Conservation (phyloP, 2,329 filamentous ascomycete species). For the Cercospora janseana region DNA sequence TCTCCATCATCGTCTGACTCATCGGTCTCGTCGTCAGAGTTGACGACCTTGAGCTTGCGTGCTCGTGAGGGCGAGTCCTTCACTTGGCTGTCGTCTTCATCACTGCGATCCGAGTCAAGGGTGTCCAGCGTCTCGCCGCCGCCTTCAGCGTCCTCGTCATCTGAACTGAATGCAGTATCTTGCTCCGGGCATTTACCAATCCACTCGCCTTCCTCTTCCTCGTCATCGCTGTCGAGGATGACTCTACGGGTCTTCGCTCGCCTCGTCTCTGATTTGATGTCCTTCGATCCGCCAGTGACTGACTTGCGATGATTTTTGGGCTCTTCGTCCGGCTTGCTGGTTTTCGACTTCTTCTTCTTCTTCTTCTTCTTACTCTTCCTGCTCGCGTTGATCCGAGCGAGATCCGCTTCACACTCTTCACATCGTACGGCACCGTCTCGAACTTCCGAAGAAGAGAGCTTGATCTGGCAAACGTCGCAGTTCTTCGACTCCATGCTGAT, state of each 20-base stretch:
- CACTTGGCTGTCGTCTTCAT: constrained; percentile 49
- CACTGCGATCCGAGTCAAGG: constrained; percentile 65
- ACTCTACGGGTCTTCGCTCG: constrained; percentile 53
- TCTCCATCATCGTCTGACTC: constrained; percentile 44
- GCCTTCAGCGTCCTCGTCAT: constrained; percentile 84
- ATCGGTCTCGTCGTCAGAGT: constrained; percentile 35
- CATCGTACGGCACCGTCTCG: constrained; percentile 60
- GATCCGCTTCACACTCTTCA: constrained; percentile 69
- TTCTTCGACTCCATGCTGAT: constrained; percentile 74
- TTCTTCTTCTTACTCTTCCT: constrained; percentile 40
- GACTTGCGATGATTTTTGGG: constrained; percentile 14
- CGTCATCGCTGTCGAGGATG: constrained; percentile 63
- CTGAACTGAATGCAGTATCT: constrained; percentile 53
- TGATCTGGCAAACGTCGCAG: constrained; percentile 78
- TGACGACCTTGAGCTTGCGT: constrained; percentile 20
- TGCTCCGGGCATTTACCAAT: constrained; percentile 69
- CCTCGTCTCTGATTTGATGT: constrained; percentile 34
- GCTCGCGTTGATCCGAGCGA: constrained; percentile 58
- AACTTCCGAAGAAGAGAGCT: constrained; percentile 59
- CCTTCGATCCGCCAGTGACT: constrained; percentile 29
- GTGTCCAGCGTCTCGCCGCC: constrained; percentile 75
- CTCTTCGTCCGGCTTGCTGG: constrained; percentile 27
- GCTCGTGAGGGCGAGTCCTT: constrained; percentile 42
- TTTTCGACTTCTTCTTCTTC: constrained; percentile 28
- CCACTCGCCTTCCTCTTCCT: constrained; percentile 63